Evolutionary conservation across 2,329 filamentous ascomycete genomes (phyloP), one percentile per base, ranked within the genome.

Genomic region (Neofusicoccum ribis): DNA sequence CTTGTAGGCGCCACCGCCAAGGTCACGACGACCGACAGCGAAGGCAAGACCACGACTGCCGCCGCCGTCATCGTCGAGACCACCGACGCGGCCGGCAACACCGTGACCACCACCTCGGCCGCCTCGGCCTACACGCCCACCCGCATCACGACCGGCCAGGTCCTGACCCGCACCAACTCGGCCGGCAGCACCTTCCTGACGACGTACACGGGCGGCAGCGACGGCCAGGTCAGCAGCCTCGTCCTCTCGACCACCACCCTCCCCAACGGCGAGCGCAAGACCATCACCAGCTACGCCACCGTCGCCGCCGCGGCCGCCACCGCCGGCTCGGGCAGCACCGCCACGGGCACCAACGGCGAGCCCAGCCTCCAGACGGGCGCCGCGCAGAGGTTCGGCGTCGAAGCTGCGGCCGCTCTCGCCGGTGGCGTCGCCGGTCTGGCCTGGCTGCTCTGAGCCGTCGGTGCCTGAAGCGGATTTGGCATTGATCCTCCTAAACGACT

Each of bases 201-300:
- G 2, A 84, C 82, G 1, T 82, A 79, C 69, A 82, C 80, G 1
- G 81, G 81, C 3, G 73, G 70, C 52, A 15, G 14, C 17, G 80
- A 76, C 51, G 80, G 76, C 20, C 70, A 67, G 8, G 77, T 83
- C 20, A 78, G 72, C 68, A 73, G 73, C 52, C 67, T 83, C 34
- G 73, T 78, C 36, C 68, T 82, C 3, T 65, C 74, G 43, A 77
- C 75, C 0, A 76, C 75, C 12, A 77, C 73, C 7, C 72, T 72
- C 14, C 56, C 68, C 0, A 67, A 74, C 47, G 76, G 76, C 8
- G 58, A 72, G 39, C 74, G 70, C 3, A 74, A 70, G 41, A 82
- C 80, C 1, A 73, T 82, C 60, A 83, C 81, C 17, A 80, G 77
- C 56, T 81, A 78, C 67, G 78, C 77, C 0, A 76, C 77, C 51